Percentiles rank a stretch among this genome's conserved stretches.
phyloP scores from a whole-genome alignment of 495 filamentous ascomycete genomes.

The Mytilinidion resinicola region DNA sequence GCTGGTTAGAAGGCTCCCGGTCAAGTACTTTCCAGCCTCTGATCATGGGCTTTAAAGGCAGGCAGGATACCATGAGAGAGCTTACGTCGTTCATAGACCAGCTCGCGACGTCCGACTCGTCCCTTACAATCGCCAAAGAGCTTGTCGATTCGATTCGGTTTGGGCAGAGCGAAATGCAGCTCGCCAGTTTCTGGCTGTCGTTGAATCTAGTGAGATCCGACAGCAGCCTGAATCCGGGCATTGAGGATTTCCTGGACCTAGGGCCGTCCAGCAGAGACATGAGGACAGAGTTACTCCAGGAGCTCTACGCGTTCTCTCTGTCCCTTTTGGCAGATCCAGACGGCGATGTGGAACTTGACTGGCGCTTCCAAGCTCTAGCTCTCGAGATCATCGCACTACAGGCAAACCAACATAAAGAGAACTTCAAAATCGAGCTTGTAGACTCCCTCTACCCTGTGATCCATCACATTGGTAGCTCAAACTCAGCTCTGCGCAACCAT shows the following conservation, averaged over 20 bases:
- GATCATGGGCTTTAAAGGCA: constrained; percentile 24
- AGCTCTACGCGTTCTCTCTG: constrained; percentile 74
- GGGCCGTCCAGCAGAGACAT: constrained; percentile 37
- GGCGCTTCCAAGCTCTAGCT: constrained; percentile 47
- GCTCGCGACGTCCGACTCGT: constrained; percentile 17
- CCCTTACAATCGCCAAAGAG: constrained; percentile 25
- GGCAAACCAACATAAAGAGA: constrained; percentile 38
- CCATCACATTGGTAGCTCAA: constrained; percentile 72
- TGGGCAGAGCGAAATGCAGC: constrained; percentile 22
- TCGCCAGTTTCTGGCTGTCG: constrained; percentile 78
- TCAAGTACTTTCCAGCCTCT: constrained; percentile 25
- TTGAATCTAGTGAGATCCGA: constrained; percentile 59
- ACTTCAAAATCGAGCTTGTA: constrained; percentile 79
- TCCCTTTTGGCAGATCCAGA: constrained; percentile 49
- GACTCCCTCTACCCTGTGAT: constrained; percentile 87
- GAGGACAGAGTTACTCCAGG: constrained; percentile 57
- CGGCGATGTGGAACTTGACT: constrained; percentile 53
- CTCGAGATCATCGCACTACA: constrained; percentile 37
- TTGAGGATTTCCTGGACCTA: constrained; percentile 61
- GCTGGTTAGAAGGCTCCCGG: constrained; percentile 1
- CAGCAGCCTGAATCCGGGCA: constrained; percentile 31
- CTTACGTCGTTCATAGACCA: constrained; percentile 25
- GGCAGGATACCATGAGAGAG: constrained; percentile 27
- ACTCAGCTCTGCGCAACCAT: constrained; percentile 64
- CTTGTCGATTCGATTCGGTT: constrained; percentile 18